A percentile compares a stretch with the other conserved stretches of the same genome.
Evolutionary conservation across 306 rosid genomes (phyloP).

Genomic region (Mimosa bimucronata): DNA sequence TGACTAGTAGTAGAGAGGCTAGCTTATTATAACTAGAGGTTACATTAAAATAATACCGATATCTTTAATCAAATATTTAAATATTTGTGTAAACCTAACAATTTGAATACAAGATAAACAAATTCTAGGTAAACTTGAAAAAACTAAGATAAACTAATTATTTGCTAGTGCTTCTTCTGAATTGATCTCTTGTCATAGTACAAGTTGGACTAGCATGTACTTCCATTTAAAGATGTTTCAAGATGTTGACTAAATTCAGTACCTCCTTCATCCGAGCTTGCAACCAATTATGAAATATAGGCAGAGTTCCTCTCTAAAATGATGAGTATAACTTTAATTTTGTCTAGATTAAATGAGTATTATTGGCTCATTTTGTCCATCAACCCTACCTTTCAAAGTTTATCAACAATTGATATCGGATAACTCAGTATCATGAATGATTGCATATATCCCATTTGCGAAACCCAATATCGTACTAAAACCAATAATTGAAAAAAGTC

Average conservation of each 20-base stretch:
- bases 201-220: neutral
- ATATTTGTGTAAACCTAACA: too few species aligned
- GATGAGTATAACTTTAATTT: neutral
- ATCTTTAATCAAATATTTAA: too few species aligned
- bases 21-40: too few species aligned
- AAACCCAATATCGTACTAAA: neutral
- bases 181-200: too few species aligned
- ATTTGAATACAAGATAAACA: too few species aligned
- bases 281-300: too few species aligned
- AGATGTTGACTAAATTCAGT: neutral
- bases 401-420: neutral
- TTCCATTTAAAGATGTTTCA: neutral
- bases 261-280: too few species aligned
- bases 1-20: too few species aligned
- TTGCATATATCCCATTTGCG: neutral
- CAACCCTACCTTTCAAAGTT: neutral
- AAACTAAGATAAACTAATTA: too few species aligned
- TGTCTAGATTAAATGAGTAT: neutral
- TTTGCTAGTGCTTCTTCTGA: too few species aligned
- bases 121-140: too few species aligned
- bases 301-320: neutral
- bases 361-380: neutral
- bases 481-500: neutral
- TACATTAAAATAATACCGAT: too few species aligned
- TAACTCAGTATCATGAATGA: neutral